Evolutionary conservation across 2,329 filamentous ascomycete species (phyloP).

Genomic region (Cryphonectria naterciae): DNA sequence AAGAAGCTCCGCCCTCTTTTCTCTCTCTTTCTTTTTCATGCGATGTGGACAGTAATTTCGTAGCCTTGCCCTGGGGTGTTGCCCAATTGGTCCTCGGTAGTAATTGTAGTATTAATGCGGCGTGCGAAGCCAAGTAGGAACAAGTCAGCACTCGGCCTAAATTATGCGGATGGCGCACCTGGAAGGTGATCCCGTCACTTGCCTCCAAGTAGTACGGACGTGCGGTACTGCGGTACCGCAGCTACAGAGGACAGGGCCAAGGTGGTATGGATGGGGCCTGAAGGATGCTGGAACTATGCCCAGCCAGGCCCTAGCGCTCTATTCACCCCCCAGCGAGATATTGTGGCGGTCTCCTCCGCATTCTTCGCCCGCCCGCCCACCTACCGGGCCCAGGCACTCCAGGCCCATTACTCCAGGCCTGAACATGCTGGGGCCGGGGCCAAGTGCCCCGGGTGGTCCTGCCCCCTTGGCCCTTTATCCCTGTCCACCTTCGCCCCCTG

Average conservation of each 20-base stretch:
- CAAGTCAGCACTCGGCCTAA: neutral
- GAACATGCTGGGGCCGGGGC: conserved; percentile 9
- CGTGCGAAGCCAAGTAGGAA: neutral
- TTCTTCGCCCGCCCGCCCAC: conserved; percentile 3
- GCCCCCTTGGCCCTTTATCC: conserved; percentile 15
- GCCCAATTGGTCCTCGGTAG: neutral
- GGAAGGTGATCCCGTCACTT: neutral
- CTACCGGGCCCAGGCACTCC: conserved; percentile 2
- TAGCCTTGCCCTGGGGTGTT: neutral
- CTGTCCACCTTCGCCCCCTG: neutral
- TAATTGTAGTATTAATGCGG: neutral
- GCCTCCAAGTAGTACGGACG: neutral
- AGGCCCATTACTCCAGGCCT: conserved; percentile 14
- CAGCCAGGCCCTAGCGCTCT: conserved; percentile 1
- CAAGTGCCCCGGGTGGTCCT: neutral
- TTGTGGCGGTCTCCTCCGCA: conserved; percentile 11
- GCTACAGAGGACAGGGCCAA: neutral
- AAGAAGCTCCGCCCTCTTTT: neutral
- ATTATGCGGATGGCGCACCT: conserved; percentile 12
- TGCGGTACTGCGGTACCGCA: neutral
- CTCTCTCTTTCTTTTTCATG: neutral
- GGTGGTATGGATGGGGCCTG: neutral
- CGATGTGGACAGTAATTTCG: conserved; percentile 8
- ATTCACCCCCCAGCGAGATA: neutral
- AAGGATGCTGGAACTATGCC: neutral